Evolutionary conservation across 352 stramenopile genomes (phyloP), one percentile per base, ranked within the genome.

Genomic region (Phytopythium boreale): DNA sequence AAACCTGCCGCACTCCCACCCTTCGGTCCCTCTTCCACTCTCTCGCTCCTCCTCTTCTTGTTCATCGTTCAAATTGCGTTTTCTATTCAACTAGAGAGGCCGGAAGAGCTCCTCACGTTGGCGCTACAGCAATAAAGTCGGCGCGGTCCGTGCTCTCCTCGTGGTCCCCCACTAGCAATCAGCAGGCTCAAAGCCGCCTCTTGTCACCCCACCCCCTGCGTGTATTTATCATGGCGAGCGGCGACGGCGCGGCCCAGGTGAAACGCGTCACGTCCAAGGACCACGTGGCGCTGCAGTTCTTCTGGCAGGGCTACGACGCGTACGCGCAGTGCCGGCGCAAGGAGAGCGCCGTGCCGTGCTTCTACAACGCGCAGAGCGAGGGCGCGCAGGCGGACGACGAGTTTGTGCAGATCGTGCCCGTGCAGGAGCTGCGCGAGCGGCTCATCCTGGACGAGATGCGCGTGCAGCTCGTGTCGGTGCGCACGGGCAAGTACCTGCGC

Each of bases 281-380:
- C 72, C 74, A 82, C 20, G 55, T 87, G 15, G 76, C 80, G 37
- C 62, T 89, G 51, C 80, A 88, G 63, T 76, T 89, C 44, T 89
- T 83, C 67, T 89, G 80, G 78, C 80, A 89, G 59, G 78, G 80
- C 26, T 87, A 87, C 59, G 78, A 87, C 56, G 76, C 80, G 24
- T 88, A 87, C 61, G 76, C 83, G 34, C 66, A 75, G 24, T 82
- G 70, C 57, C 77, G 72, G 61, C 59, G 71, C 41, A 74, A 74
- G 56, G 78, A 88, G 64, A 84, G 73, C 63, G 72, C 85, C 20
- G 76, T 69, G 7, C 78, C 78, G 37, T 88, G 78, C 61, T 80
- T 87, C 41, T 86, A 84, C 62, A 86, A 85, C 59, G 68, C 74
- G 11, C 69, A 87, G 39, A 85, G 80, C 59, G 41, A 39, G 0